A percentile compares a stretch with the other conserved stretches of the same genome.
phyloP scores from a whole-genome alignment of 495 filamentous ascomycete genomes.

The Lasiosphaeriaceae sp. region DNA sequence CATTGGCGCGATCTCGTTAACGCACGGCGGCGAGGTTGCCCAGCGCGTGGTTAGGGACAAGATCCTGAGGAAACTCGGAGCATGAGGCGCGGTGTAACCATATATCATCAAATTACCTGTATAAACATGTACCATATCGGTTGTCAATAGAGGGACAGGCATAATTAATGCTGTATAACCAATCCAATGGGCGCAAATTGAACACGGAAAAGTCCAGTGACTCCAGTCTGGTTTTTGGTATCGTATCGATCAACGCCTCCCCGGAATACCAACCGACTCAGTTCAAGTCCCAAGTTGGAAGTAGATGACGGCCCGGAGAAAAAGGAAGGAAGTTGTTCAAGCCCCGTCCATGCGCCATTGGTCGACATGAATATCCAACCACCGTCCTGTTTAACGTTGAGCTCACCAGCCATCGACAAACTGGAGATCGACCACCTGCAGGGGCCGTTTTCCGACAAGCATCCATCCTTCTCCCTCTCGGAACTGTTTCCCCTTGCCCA shows the following conservation, averaged over 20 bases:
- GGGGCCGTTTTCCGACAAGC: constrained; percentile 20
- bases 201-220: no score
- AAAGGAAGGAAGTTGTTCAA: no score
- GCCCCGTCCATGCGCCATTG: no score
- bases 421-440: constrained; percentile 22
- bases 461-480: constrained; percentile 24
- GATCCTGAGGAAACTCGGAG: constrained; percentile 54
- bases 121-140: constrained; percentile 28
- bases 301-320: no score
- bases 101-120: constrained; percentile 8
- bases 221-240: no score
- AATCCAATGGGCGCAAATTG: no score
- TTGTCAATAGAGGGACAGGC: constrained; percentile 6
- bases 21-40: constrained; percentile 77
- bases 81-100: constrained; percentile 17
- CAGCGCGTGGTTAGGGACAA: constrained; percentile 69
- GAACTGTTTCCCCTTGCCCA: constrained; percentile 24
- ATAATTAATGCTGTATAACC: constrained; percentile 6
- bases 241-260: no score
- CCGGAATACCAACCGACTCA: no score
- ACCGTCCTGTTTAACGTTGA: no score
- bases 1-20: constrained; percentile 79
- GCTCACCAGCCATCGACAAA: constrained; percentile 23
- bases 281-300: not conserved
- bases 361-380: no score